phyloP scores from a whole-genome alignment of 495 filamentous ascomycete genomes.

The Neurospora tetraspora region DNA sequence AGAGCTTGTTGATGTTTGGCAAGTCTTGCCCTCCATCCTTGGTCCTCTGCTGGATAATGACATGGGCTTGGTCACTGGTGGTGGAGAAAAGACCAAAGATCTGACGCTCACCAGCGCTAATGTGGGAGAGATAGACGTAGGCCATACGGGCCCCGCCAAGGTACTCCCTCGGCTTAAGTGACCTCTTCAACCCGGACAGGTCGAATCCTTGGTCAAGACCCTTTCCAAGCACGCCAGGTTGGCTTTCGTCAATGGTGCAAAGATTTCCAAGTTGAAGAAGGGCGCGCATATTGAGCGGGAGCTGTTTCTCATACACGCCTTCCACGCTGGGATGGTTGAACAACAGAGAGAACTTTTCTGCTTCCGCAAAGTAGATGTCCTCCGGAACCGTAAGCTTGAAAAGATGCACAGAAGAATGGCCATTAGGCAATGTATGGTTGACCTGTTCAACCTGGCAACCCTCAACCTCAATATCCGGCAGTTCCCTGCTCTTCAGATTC shows the following conservation, averaged over 20 bases:
- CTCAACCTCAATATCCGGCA: conserved; percentile 82
- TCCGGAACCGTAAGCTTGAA: conserved; percentile 90
- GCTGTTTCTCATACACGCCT: conserved; percentile 89
- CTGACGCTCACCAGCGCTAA: conserved; percentile 80
- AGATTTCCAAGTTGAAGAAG: conserved; percentile 79
- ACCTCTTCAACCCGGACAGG: conserved; percentile 60
- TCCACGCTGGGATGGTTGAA: conserved; percentile 93
- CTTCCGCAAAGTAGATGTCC: conserved; percentile 72
- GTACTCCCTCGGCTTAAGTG: conserved; percentile 59
- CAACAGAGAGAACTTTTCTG: conserved; percentile 67
- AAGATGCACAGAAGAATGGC: conserved; percentile 84
- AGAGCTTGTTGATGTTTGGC: conserved; percentile 85
- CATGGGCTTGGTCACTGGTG: conserved; percentile 63
- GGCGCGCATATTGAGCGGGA: conserved; percentile 74
- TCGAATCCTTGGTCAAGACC: conserved; percentile 93
- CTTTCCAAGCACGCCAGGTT: conserved; percentile 83
- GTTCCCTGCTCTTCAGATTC: conserved; percentile 74
- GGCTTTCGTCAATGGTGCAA: conserved; percentile 91
- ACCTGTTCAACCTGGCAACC: conserved; percentile 87
- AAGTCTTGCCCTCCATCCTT: conserved; percentile 66
- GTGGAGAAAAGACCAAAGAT: conserved; percentile 92
- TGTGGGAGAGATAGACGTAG: conserved; percentile 87
- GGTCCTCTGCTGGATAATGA: conserved; percentile 72
- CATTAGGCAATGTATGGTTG: conserved; percentile 84
- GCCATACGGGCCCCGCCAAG: conserved; percentile 56